Evolutionary conservation across 495 filamentous ascomycete species (phyloP).

Genomic region (Penicillium mononematosum): DNA sequence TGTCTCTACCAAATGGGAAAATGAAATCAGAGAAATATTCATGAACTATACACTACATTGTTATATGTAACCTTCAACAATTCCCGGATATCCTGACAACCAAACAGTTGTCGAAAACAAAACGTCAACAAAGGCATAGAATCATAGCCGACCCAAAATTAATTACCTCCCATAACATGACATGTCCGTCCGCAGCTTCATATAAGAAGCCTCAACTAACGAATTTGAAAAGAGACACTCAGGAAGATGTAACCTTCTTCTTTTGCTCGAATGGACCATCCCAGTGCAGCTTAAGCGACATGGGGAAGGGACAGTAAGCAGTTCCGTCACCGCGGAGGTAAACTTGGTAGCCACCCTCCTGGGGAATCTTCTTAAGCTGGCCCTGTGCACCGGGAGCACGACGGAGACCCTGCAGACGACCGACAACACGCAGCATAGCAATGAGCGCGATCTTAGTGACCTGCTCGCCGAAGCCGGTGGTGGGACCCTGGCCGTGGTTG

Average conservation of each 20-base stretch:
- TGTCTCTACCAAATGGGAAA: too few relatives aligned
- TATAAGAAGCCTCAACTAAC: background rate
- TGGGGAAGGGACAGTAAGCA: conserved; percentile 70
- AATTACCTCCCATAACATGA: conserved; percentile 4
- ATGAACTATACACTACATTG: conserved; percentile 4
- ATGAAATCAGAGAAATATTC: too few relatives aligned
- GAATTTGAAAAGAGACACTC: background rate
- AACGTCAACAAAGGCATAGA: conserved; percentile 3
- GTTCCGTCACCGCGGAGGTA: conserved; percentile 78
- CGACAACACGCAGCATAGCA: conserved; percentile 62
- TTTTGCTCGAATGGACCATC: conserved; percentile 21
- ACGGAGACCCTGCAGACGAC: conserved; percentile 58
- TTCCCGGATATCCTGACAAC: conserved; percentile 14
- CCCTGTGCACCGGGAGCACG: conserved; percentile 68
- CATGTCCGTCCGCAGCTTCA: background rate
- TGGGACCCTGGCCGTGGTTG: conserved; percentile 61
- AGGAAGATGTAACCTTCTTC: conserved; percentile 6
- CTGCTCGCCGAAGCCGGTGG: conserved; percentile 61
- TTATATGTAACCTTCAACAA: conserved; percentile 5
- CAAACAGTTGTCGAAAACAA: conserved; percentile 9
- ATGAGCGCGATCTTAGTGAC: conserved; percentile 61
- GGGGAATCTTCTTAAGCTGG: conserved; percentile 67
- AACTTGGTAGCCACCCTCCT: conserved; percentile 57
- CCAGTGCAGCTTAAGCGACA: conserved; percentile 42
- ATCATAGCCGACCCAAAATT: conserved; percentile 2